Conservation (phyloP, 2,329 filamentous ascomycete species). For the Trichoderma sp. region DNA sequence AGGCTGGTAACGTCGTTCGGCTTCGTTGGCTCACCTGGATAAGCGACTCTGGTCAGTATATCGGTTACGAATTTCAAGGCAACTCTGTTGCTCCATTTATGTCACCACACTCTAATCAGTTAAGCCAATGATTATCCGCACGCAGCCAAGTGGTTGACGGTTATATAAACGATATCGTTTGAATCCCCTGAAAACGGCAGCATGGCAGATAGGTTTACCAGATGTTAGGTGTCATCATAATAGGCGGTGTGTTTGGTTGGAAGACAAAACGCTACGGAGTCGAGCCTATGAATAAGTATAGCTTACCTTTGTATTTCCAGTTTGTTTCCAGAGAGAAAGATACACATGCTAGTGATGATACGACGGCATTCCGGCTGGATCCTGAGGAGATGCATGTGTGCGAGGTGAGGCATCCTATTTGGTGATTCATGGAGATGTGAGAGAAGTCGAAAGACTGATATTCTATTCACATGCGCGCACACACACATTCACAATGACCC, state of each 20-base stretch:
- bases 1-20: not conserved
- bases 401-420: not conserved
- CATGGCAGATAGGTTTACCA: constrained; percentile 42
- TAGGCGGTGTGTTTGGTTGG: not conserved
- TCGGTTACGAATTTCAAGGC: not conserved
- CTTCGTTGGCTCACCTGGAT: not conserved
- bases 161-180: not conserved
- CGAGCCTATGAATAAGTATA: not conserved
- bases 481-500: not conserved
- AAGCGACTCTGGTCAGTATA: not conserved
- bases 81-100: not conserved
- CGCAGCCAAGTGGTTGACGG: constrained; percentile 31
- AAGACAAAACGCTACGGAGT: not conserved
- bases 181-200: constrained; percentile 28
- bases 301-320: not conserved
- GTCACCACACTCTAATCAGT: constrained; percentile 11
- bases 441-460: not conserved
- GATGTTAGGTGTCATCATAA: constrained; percentile 41
- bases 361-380: not conserved
- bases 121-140: constrained; percentile 29
- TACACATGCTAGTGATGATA: not conserved
- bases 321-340: too few species aligned
- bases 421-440: not conserved
- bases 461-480: not conserved
- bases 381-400: not conserved